phyloP scores from a whole-genome alignment of 495 filamentous ascomycete genomes.

The Penicillium dipodomyicola region DNA sequence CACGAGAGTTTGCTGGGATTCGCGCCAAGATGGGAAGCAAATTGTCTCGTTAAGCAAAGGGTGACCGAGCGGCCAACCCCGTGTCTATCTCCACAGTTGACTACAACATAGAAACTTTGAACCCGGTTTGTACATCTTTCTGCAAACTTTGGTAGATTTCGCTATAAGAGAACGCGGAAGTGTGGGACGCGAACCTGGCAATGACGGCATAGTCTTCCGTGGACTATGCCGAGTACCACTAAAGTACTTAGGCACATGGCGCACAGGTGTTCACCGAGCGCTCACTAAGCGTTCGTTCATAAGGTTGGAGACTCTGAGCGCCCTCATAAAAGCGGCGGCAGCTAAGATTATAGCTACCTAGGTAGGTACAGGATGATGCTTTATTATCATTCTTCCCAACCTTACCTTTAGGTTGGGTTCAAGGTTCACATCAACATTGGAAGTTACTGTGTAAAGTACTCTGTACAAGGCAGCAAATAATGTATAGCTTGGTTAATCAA shows the following conservation, averaged over 20 bases:
- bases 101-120: neutral
- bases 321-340: constrained; percentile 32
- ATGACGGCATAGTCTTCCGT: constrained; percentile 34
- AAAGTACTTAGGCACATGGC: constrained; percentile 3
- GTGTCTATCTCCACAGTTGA: constrained; percentile 6
- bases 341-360: no score
- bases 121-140: neutral
- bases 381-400: neutral
- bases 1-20: constrained; percentile 17
- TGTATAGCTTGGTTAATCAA: constrained; percentile 4
- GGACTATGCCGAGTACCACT: constrained; percentile 17
- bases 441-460: neutral
- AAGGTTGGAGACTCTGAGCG: constrained; percentile 30
- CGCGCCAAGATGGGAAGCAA: constrained; percentile 19
- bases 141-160: neutral
- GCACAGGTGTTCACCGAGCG: no score
- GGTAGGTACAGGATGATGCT: constrained; percentile 7
- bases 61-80: constrained; percentile 22
- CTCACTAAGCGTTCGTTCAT: no score
- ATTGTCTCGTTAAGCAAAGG: constrained; percentile 10
- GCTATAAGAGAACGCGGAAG: constrained; percentile 11
- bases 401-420: no score
- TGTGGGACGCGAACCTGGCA: constrained; percentile 25
- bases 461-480: neutral
- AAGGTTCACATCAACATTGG: no score